phyloP scores from a whole-genome alignment of 768 basidiomycete species.

The Lepiota brunneoincarnata region DNA sequence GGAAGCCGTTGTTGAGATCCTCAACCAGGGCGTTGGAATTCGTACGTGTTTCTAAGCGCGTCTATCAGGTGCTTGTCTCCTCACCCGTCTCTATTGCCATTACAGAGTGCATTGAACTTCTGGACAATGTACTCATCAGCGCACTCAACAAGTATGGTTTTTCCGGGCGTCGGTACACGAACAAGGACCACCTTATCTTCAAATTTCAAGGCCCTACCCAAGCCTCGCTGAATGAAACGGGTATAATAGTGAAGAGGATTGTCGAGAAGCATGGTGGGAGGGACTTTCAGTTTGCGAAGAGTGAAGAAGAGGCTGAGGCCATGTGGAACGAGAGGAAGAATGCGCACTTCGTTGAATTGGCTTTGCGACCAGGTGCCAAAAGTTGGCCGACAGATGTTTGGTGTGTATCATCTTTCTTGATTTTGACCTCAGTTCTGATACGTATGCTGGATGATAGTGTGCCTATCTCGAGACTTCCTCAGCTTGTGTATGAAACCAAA shows the following conservation, averaged over 20 bases:
- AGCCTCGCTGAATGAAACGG: slow-evolving; percentile 56
- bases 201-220: slow-evolving; percentile 77
- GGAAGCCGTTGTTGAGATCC: slow-evolving; percentile 69
- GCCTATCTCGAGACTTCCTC: slow-evolving; percentile 61
- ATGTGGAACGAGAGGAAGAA: slow-evolving; percentile 80
- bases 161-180: slow-evolving; percentile 55
- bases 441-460: slow-evolving; percentile 26
- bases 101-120: slow-evolving; percentile 80
- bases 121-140: slow-evolving; percentile 69
- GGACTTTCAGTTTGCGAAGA: slow-evolving; percentile 62
- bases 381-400: slow-evolving; percentile 80
- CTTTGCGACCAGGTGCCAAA: slow-evolving; percentile 51
- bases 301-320: slow-evolving; percentile 60
- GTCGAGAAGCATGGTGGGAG: slow-evolving; percentile 64
- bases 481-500: slow-evolving; percentile 67
- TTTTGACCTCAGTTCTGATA: no score
- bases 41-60: slow-evolving; percentile 44
- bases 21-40: slow-evolving; percentile 71
- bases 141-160: slow-evolving; percentile 56
- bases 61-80: not conserved
- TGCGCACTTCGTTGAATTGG: slow-evolving; percentile 53
- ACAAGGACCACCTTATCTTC: slow-evolving; percentile 76
- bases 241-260: slow-evolving; percentile 54
- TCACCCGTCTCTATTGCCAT: not conserved
- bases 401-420: no score